phyloP scores from a whole-genome alignment of 129 eudicot genomes.

The Rutidosis leptorrhynchoides region DNA sequence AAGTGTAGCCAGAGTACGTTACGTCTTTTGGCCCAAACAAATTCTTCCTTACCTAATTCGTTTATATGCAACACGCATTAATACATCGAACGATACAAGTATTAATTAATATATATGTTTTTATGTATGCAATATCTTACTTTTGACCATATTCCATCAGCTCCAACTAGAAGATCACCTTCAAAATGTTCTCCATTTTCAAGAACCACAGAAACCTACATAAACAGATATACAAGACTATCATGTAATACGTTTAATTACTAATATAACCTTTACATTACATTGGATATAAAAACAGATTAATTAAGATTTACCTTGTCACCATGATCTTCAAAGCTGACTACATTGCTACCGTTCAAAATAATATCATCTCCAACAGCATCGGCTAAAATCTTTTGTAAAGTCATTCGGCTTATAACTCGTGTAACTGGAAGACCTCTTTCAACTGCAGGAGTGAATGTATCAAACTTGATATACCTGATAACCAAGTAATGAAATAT shows the following conservation, averaged over 20 bases:
- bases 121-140: conserved; percentile 27
- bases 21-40: conserved; percentile 80
- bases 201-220: conserved; percentile 75
- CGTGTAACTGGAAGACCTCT: conserved; percentile 96
- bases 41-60: conserved; percentile 68
- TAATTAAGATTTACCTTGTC: conserved; percentile 61
- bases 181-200: conserved; percentile 77
- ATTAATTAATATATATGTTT: neutral
- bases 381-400: conserved; percentile 80
- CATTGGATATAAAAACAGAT: neutral
- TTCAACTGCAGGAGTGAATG: conserved; percentile 99
- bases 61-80: neutral
- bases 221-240: neutral
- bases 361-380: conserved; percentile 87
- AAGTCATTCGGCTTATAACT: conserved; percentile 95
- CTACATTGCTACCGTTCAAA: conserved; percentile 83
- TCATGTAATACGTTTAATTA: neutral
- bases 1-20: conserved; percentile 90
- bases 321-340: conserved; percentile 71
- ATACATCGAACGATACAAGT: neutral
- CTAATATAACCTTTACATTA: conserved; percentile 2
- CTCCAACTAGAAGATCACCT: conserved; percentile 98
- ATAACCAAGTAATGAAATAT: conserved; percentile 21
- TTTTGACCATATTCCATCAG: conserved; percentile 99
- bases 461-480: conserved; percentile 98